Base-by-base conservation (phyloP, 805 yeast species). In the Ascoidea rubescens region DNA sequence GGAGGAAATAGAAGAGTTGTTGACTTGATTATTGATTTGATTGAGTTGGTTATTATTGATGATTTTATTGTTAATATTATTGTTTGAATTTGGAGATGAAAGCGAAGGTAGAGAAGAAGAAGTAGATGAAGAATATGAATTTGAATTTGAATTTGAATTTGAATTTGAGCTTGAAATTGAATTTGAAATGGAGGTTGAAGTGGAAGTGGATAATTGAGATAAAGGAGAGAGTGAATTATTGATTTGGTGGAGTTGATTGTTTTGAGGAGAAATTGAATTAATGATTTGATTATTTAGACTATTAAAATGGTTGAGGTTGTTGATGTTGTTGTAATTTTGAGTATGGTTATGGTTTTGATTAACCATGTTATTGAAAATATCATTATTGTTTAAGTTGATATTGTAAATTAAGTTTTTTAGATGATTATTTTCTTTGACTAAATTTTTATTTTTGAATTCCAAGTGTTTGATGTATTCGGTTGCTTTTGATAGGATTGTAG, bases 401-500 rank as follows among this genome's bases (percentile, higher is more conserved):
- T 51, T 46, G 16, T 54, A 51, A 14, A 65, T 52, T 53, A 59
- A 58, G 1, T 55, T 55, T 56, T 64, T 68, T 44, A 76, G 58
- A 4, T 64, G 61, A 14, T 68, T 68, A 57, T 80, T 81, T 58
- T 80, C 81, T 31, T 64, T 64, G 52, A 60, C 67, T 56, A 81
- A 70, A 1, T 62, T 50, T 1, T 72, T 77, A 59, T 81, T 81
- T 59, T 82, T 83, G 55, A 65, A 64, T 57, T 85, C 89, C 63
- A 85, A 70, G 64, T 84, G 90, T 57, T 75, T 78, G 56, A 85
- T 84, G 60, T 85, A 85, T 63, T 85, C 93, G 3, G 85, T 79
- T 1, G 91, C 87, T 60, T 85, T 85, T 31, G 84, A 71, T 54
- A 85, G 68, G 49, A 85, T 84, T 14, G 86, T 79, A 2, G 91